These are phyloP conservation scores for Lobosporangium transversale DNA, from an alignment of 192 early-diverging fungal species.

Conservation along the genomic window DNA sequence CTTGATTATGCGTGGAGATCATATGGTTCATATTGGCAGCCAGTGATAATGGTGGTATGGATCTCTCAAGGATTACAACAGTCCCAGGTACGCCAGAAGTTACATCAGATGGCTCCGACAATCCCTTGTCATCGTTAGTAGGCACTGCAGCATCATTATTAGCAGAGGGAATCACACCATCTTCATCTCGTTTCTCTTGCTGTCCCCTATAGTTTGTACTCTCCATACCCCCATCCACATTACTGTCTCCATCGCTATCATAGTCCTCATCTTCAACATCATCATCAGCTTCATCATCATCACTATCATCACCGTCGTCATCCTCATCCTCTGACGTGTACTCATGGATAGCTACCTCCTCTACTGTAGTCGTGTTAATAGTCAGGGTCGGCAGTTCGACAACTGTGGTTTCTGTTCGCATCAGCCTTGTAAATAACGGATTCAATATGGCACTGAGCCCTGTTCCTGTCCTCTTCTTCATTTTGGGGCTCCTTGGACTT, in stretches of 20 bases:
- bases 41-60: conserved; percentile 9
- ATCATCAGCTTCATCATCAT: conserved; percentile 11
- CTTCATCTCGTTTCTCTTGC: neutral
- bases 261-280: conserved; percentile 5
- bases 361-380: conserved; percentile 40
- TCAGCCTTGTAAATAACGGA: conserved; percentile 17
- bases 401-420: conserved; percentile 40
- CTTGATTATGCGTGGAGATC: neutral
- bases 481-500: conserved; percentile 12
- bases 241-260: neutral
- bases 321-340: conserved; percentile 12
- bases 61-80: conserved; percentile 22
- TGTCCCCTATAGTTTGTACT: too few relatives aligned
- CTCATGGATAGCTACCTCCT: conserved; percentile 8
- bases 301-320: conserved; percentile 28
- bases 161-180: too few relatives aligned
- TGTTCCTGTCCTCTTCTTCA: conserved; percentile 23
- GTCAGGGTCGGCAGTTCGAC: conserved; percentile 39
- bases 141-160: neutral
- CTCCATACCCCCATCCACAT: too few relatives aligned
- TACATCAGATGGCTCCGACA: too few relatives aligned
- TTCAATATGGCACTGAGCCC: conserved; percentile 38
- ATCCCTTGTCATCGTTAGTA: neutral
- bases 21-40: too few relatives aligned
- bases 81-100: neutral